Evolutionary conservation across 163 green algal genomes (phyloP), one percentile per base, ranked within the genome.

Genomic region (Trebouxiophyceae sp.): DNA sequence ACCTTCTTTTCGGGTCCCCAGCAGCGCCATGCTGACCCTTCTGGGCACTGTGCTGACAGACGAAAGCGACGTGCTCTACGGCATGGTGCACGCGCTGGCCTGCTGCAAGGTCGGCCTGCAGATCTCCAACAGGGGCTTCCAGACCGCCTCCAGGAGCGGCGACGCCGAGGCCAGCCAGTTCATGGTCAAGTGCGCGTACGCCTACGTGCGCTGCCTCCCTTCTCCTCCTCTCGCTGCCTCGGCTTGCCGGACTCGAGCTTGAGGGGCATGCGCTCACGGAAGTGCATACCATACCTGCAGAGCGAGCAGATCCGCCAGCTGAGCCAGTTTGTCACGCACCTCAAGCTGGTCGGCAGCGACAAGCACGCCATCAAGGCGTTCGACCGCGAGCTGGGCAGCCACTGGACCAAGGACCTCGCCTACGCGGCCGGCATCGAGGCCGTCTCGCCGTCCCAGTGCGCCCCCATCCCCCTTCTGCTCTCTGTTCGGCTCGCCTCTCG

Each of bases 331-430:
- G 57, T 62, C 30, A 22, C 57, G 26, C 57, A 62, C 30, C 30
- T 62, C 24, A 62, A 62, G 57, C 6, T 7, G 5, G 57, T 62
- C 12, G 30, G 46, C 4, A 26, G 30, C 29, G 31, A 62, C 57
- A 45, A 62, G 30, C 57, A 62, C 30, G 57, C 57, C 57, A 62
- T 62, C 57, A 62, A 62, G 57, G 23, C 45, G 24, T 46, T 62
- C 23, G 29, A 46, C 57, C 31, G 57, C 57, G 30, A 46, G 30
- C 29, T 62, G 57, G 57, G 46, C 30, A n/a, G n/a, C n/a, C n/a
- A n/a, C n/a, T n/a, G n/a, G n/a, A 45, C 20, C 30, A 46, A 62
- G 57, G 30, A 27, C 30, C 23, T 45, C 8, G 57, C 57, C 57
- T 44, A 47, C 2, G 57, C 57, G 4, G 31, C 57, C 30, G 57